Percentiles rank a stretch among this genome's conserved stretches.
Evolutionary conservation across 352 stramenopile genomes (phyloP).

Genomic region (Globisporangium ultimum): DNA sequence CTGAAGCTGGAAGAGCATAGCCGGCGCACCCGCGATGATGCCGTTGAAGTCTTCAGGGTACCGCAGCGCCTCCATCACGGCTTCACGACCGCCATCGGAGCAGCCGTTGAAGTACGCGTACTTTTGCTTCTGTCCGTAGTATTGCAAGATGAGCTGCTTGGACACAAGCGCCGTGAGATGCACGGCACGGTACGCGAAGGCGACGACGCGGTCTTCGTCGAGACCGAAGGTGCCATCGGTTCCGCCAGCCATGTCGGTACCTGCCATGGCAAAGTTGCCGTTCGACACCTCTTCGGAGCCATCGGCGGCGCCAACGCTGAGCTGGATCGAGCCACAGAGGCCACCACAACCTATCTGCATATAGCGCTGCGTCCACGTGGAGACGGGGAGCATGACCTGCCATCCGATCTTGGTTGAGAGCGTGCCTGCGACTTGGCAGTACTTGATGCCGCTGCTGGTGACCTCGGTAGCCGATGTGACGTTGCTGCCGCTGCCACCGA

Average conservation of each 20-base stretch:
- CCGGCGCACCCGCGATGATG: constrained; percentile 19
- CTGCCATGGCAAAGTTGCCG: constrained; percentile 27
- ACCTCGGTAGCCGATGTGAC: neutral
- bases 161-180: constrained; percentile 28
- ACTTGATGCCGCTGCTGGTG: constrained; percentile 3
- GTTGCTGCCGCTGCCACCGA: constrained; percentile 1
- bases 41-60: constrained; percentile 21
- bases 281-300: constrained; percentile 16
- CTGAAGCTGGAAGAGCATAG: constrained; percentile 16
- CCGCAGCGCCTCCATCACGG: constrained; percentile 17
- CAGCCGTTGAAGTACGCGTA: constrained; percentile 38
- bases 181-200: constrained; percentile 33
- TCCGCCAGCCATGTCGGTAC: constrained; percentile 30
- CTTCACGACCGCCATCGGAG: constrained; percentile 20
- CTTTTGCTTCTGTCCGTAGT: constrained; percentile 26
- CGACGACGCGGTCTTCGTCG: constrained; percentile 16
- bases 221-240: constrained; percentile 29
- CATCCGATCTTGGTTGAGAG: constrained; percentile 15
- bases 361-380: constrained; percentile 39
- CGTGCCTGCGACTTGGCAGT: constrained; percentile 1
- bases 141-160: constrained; percentile 33
- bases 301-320: constrained; percentile 22
- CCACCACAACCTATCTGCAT: constrained; percentile 37
- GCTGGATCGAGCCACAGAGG: constrained; percentile 28
- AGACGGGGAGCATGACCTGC: constrained; percentile 27